These are phyloP conservation scores for Diaporthe helianthi DNA, from an alignment of 2,329 filamentous ascomycete species.

Conservation along the genomic window DNA sequence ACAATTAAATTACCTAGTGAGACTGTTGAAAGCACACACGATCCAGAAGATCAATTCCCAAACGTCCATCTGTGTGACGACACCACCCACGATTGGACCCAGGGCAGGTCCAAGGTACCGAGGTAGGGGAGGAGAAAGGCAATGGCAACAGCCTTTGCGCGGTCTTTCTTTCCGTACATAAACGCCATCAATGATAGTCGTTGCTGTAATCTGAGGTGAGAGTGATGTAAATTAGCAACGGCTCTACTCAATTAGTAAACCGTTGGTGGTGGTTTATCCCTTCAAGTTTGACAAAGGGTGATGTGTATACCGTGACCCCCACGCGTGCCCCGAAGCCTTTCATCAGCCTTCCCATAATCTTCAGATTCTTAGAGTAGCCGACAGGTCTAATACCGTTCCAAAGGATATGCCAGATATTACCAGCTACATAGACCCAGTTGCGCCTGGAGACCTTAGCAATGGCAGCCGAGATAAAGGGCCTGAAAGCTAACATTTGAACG, in stretches of 20 bases:
- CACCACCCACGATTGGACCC: slow-evolving; percentile 52
- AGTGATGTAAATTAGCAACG: not conserved
- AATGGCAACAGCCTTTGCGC: slow-evolving; percentile 18
- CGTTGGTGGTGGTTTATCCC: no score
- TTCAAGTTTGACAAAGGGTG: no score
- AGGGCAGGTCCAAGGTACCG: slow-evolving; percentile 50
- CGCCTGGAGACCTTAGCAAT: slow-evolving; percentile 46
- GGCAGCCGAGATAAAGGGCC: slow-evolving; percentile 44
- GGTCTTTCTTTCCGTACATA: slow-evolving; percentile 7
- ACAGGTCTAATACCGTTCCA: slow-evolving; percentile 43
- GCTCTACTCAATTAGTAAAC: no score
- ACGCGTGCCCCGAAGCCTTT: slow-evolving; percentile 1
- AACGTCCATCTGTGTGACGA: slow-evolving; percentile 45
- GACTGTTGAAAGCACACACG: slow-evolving; percentile 46
- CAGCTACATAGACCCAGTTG: slow-evolving; percentile 44
- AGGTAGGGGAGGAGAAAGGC: slow-evolving; percentile 37
- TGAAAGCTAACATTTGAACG: slow-evolving; percentile 45
- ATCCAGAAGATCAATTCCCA: slow-evolving; percentile 57
- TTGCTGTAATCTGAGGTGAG: slow-evolving; percentile 29
- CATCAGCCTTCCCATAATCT: slow-evolving; percentile 18
- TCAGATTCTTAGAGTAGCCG: slow-evolving; percentile 48
- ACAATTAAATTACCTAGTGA: slow-evolving; percentile 45
- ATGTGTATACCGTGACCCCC: not conserved
- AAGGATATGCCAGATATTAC: slow-evolving; percentile 45
- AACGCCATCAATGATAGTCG: slow-evolving; percentile 12